Evolutionary conservation across 2,329 filamentous ascomycete genomes (phyloP).

Genomic region (Xylaria sp.): DNA sequence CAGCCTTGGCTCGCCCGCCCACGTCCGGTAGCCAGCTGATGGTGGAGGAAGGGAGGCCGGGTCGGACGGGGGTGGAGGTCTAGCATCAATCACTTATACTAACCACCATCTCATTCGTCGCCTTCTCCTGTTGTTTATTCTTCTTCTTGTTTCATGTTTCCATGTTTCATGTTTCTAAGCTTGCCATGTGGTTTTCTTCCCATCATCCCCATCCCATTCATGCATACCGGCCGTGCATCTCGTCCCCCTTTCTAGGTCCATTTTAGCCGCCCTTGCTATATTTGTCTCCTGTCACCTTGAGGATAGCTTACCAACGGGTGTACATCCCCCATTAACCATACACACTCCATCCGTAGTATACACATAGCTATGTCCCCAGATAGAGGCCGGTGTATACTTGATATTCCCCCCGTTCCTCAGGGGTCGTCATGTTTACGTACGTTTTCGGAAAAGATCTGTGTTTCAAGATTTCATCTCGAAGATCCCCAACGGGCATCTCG

Average conservation of each 20-base stretch:
- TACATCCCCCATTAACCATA: constrained; percentile 12
- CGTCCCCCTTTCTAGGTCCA: constrained; percentile 4
- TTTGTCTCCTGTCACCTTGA: constrained; percentile 26
- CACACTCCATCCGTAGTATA: not conserved
- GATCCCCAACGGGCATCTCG: constrained; percentile 12
- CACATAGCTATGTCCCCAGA: not conserved
- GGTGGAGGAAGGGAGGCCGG: not conserved
- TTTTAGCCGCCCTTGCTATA: constrained; percentile 40
- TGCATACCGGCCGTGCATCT: constrained; percentile 6
- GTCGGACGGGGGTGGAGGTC: not conserved
- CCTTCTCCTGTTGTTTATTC: not conserved
- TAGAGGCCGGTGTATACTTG: constrained; percentile 9
- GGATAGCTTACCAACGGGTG: not conserved
- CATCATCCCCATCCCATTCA: not conserved
- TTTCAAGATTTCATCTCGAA: constrained; percentile 39
- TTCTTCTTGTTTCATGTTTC: constrained; percentile 38
- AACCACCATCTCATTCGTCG: no score
- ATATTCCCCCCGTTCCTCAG: constrained; percentile 24
- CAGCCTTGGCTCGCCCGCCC: constrained; percentile 9
- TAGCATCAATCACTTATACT: constrained; percentile 26
- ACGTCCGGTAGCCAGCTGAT: not conserved
- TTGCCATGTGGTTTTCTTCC: constrained; percentile 36
- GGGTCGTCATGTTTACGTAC: constrained; percentile 34
- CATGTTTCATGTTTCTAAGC: constrained; percentile 40
- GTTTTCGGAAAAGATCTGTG: constrained; percentile 37